Evolutionary conservation across 352 stramenopile species (phyloP), one percentile per base, ranked within the genome.

Genomic region (Phytophthora cryptogea): DNA sequence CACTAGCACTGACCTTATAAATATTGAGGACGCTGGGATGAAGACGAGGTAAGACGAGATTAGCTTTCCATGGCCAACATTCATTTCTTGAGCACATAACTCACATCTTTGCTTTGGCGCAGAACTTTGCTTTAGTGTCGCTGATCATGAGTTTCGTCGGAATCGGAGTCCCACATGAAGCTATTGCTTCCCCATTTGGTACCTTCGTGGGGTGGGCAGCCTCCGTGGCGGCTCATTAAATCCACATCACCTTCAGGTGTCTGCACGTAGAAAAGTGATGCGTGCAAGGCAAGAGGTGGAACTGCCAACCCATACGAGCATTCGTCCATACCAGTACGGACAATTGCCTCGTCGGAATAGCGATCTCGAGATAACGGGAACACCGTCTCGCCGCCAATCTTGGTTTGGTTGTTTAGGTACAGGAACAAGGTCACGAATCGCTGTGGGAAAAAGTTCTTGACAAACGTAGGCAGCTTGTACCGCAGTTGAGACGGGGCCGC

Each of bases 371-470:
- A 88, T 68, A 78, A 72, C 9, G 81, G 96, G 68, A 99, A 99
- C 11, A 98, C 90, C 0, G 96, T 99, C 70, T 99, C 89, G 20
- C 96, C 96, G 16, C 96, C 96, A 26, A 89, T 35, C 58, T 97
- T 91, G 50, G 85, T 86, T 42, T 98, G 85, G 65, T 98, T 93
- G 69, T 86, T 97, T 16, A 99, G 76, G 74, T 99, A 99, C 61
- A 97, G 78, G 67, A 98, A 98, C 6, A 99, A 74, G 40, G 96
- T 99, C 11, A 93, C 92, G 71, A 94, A 98, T 9, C 96, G 84
- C 78, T 99, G 98, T 30, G 83, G 83, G 40, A 89, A 71, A 57
- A 88, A 89, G 63, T 89, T 74, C 47, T 82, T 80, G 39, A 82
- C 74, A 48, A 80, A 84, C 57, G 67, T 68, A 2, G 82, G 82